phyloP scores from a whole-genome alignment of 345 rosid species.

The Brassica juncea region DNA sequence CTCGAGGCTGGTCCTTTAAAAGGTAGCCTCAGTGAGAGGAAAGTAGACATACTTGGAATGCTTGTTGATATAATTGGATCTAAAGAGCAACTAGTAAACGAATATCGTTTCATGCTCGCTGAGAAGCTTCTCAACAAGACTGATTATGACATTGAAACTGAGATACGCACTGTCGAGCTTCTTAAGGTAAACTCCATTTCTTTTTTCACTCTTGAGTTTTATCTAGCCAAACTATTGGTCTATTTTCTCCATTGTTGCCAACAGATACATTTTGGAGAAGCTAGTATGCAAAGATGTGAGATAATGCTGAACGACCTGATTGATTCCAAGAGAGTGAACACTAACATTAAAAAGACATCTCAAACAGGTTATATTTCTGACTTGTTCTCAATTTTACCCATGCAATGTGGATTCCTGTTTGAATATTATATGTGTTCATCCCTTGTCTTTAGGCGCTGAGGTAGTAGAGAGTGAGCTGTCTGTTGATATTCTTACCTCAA shows the following conservation, averaged over 20 bases:
- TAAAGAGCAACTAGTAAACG: conserved; percentile 89
- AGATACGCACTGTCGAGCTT: conserved; percentile 94
- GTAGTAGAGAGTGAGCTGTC: conserved; percentile 49
- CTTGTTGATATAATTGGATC: conserved; percentile 94
- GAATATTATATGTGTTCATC: conserved; percentile 19
- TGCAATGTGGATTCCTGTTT: conserved; percentile 14
- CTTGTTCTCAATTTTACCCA: background rate
- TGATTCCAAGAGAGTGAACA: conserved; percentile 93
- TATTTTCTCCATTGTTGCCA: conserved; percentile 13
- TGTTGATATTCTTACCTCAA: conserved; percentile 69
- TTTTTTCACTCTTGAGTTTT: conserved; percentile 11
- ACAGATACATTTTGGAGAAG: conserved; percentile 97
- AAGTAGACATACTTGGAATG: conserved; percentile 92
- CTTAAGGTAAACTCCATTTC: conserved; percentile 63
- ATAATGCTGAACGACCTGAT: conserved; percentile 96
- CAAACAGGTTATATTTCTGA: conserved; percentile 50
- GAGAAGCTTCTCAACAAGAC: conserved; percentile 95
- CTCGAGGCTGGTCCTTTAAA: conserved; percentile 86
- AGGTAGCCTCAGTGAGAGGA: conserved; percentile 79
- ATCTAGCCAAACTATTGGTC: background rate
- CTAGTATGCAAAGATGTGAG: conserved; percentile 96
- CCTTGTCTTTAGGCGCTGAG: conserved; percentile 45
- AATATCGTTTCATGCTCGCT: conserved; percentile 94
- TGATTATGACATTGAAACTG: conserved; percentile 90
- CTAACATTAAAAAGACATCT: conserved; percentile 71